Evolutionary conservation across 2,329 filamentous ascomycete species (phyloP).

Genomic region (Leptographium radiaticola): DNA sequence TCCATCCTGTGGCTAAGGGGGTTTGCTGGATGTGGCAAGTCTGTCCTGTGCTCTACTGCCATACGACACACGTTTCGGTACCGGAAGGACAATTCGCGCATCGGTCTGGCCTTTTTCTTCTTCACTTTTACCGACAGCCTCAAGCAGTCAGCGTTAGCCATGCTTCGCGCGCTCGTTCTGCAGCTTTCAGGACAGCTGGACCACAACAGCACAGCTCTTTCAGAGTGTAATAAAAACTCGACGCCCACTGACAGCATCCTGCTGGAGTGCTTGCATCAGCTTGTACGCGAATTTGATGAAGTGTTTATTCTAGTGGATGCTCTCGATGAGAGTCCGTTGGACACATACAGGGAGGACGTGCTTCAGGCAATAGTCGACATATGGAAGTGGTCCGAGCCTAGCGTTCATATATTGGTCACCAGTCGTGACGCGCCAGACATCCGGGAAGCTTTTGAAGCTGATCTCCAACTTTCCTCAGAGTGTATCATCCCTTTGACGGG

Average conservation of each 20-base stretch:
- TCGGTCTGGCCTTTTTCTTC: slow-evolving; percentile 24
- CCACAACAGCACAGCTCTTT: slow-evolving; percentile 9
- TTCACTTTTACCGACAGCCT: slow-evolving; percentile 23
- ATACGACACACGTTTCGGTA: slow-evolving; percentile 17
- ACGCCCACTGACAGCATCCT: slow-evolving; percentile 10
- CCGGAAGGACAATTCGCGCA: slow-evolving; percentile 10
- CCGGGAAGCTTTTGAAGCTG: slow-evolving; percentile 9
- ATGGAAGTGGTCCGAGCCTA: slow-evolving; percentile 12
- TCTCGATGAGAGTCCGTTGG: slow-evolving; percentile 21
- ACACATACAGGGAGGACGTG: slow-evolving; percentile 13
- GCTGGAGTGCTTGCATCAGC: slow-evolving; percentile 12
- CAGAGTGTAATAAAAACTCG: slow-evolving; percentile 8
- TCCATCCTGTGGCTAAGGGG: slow-evolving; percentile 27
- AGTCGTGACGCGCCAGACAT: slow-evolving; percentile 22
- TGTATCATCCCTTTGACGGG: slow-evolving; percentile 13
- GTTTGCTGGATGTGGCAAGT: slow-evolving; percentile 27
- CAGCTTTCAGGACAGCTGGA: slow-evolving; percentile 20
- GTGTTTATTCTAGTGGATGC: slow-evolving; percentile 25
- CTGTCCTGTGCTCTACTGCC: slow-evolving; percentile 23
- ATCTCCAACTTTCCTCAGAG: neutral
- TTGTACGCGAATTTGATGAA: slow-evolving; percentile 16
- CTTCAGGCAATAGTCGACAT: slow-evolving; percentile 16
- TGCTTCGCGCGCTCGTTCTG: slow-evolving; percentile 20
- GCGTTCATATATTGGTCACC: slow-evolving; percentile 19
- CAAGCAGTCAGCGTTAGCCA: slow-evolving; percentile 19